Evolutionary conservation across 805 yeast species (phyloP), one percentile per base, ranked within the genome.

Genomic region (Phaffomyces antillensis): DNA sequence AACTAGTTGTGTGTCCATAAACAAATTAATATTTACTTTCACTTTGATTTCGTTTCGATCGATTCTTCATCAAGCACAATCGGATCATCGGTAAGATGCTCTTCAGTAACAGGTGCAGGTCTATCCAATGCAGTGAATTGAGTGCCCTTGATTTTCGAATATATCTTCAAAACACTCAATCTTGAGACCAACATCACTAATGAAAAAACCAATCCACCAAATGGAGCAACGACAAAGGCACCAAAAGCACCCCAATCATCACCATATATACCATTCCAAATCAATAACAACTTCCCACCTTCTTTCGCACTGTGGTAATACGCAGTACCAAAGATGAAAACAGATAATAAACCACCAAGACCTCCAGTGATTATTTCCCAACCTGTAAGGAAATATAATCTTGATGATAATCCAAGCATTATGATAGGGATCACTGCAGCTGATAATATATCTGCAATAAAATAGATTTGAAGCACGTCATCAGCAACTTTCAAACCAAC

Each of bases 191-290:
- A 72, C 37, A 73, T 70, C 26, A 70, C 55, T 13, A 76, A 62
- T 3, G 86, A 81, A 49, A 81, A 68, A 7, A 83, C 49, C 2
- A 89, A 51, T 11, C 91, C 88, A 25, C 91, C 95, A 36, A 81
- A 72, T 7, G 96, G 96, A 1, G 96, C 93, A 50, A 83, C 85
- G 7, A 86, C 91, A 64, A 90, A 90, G 2, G 96, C 96, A 23
- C 96, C 97, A 67, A 90, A 90, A 0, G 95, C 81, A 55, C 95
- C 86, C 96, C 96, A 90, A 60, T 90, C 96, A 41, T 73, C 76
- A 26, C 73, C 68, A 58, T 90, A 90, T 25, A 90, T 67, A 37
- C 97, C 96, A 55, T 84, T 80, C 79, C 82, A 77, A 43, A 90
- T 71, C 47, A 90, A 67, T 42, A 90, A 66, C 42, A 90, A 71